phyloP scores from a whole-genome alignment of 257 asterid species.

The Fraxinus cuspidata region DNA sequence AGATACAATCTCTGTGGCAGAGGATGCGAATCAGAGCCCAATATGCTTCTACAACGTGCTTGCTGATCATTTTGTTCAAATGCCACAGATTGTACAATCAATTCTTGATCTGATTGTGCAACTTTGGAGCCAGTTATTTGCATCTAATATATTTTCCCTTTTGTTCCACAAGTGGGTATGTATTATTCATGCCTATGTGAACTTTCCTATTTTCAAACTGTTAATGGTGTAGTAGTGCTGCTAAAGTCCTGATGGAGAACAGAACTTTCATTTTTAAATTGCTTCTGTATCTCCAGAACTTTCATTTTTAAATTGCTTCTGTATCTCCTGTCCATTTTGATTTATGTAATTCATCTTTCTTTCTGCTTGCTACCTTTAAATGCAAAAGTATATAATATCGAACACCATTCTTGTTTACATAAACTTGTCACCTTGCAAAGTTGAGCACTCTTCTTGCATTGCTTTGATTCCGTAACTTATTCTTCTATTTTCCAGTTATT shows the following conservation, averaged over 20 bases:
- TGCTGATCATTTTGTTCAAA: slow-evolving; percentile 73
- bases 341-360: slow-evolving; percentile 8
- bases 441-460: slow-evolving; percentile 1
- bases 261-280: background rate
- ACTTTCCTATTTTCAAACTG: slow-evolving; percentile 6
- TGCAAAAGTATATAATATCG: background rate
- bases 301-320: background rate
- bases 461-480: slow-evolving; percentile 1
- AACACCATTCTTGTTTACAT: background rate
- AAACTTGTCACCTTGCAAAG: slow-evolving; percentile 3
- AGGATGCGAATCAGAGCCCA: slow-evolving; percentile 54
- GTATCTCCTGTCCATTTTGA: slow-evolving; percentile 3
- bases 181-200: slow-evolving; percentile 19
- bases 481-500: slow-evolving; percentile 62
- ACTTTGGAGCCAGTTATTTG: slow-evolving; percentile 98
- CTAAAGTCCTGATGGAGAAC: slow-evolving; percentile 12
- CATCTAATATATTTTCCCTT: slow-evolving; percentile 72
- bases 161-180: slow-evolving; percentile 97
- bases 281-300: slow-evolving; percentile 1
- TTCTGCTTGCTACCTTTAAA: background rate
- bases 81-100: slow-evolving; percentile 65
- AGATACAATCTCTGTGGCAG: slow-evolving; percentile 52
- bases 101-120: slow-evolving; percentile 61
- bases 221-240: background rate
- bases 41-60: slow-evolving; percentile 76